Evolutionary conservation across 2,329 filamentous ascomycete genomes (phyloP).

Genomic region (Diaporthe citriasiana): DNA sequence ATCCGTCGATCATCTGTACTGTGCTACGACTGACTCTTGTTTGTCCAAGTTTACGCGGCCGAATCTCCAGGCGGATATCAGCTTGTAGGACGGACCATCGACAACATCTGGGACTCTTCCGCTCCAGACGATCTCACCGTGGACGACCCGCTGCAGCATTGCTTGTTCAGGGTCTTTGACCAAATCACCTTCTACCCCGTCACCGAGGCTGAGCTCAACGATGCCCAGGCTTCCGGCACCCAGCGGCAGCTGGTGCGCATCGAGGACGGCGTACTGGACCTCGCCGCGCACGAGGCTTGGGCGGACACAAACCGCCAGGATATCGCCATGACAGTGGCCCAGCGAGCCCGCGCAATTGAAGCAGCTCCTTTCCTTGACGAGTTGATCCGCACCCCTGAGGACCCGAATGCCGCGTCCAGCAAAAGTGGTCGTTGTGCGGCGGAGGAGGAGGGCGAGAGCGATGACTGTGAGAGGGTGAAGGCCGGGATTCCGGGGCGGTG

Average conservation of each 20-base stretch:
- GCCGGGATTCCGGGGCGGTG: neutral
- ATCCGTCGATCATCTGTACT: neutral
- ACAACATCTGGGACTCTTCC: neutral
- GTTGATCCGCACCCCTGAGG: neutral
- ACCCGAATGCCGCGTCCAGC: too few relatives aligned
- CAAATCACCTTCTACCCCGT: neutral
- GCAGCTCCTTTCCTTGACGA: neutral
- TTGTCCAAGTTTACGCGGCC: slow-evolving; percentile 1
- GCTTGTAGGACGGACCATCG: slow-evolving; percentile 2
- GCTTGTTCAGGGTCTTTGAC: neutral
- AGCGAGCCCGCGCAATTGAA: neutral
- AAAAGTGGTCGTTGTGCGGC: neutral
- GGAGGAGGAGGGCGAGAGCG: neutral
- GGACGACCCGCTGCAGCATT: neutral
- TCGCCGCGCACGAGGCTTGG: slow-evolving; percentile 6
- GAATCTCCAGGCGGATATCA: slow-evolving; percentile 6
- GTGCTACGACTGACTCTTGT: neutral
- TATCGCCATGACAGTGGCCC: neutral
- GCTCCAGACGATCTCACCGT: rapidly evolving
- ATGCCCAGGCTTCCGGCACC: neutral
- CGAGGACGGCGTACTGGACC: slow-evolving; percentile 5
- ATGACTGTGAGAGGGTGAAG: neutral
- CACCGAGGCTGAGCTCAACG: slow-evolving; percentile 8
- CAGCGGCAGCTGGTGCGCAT: neutral
- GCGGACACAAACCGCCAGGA: neutral